A percentile compares a stretch with the other conserved stretches of the same genome.
phyloP scores from a whole-genome alignment of 176 grass and related monocot species.

The Themeda triandra region DNA sequence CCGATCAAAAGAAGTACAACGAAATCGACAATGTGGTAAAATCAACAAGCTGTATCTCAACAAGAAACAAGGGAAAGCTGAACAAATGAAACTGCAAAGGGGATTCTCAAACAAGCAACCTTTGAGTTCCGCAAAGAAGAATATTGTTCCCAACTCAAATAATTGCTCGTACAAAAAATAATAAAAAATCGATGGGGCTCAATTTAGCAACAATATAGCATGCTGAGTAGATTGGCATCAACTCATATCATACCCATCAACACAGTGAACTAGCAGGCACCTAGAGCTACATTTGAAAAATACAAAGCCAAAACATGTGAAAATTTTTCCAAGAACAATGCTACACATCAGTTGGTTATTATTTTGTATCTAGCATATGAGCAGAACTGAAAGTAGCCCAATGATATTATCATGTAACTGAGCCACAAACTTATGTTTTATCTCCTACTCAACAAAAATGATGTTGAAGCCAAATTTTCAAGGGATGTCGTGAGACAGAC shows the following conservation, averaged over 20 bases:
- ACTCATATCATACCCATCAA: neutral
- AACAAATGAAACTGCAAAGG: neutral
- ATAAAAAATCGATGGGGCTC: too few relatives aligned
- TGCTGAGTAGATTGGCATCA: neutral
- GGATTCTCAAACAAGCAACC: neutral
- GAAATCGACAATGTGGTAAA: neutral
- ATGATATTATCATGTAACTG: neutral
- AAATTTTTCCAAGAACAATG: slow-evolving; percentile 8
- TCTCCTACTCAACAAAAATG: neutral
- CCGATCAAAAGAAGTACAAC: neutral
- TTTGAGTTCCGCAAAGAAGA: slow-evolving; percentile 33
- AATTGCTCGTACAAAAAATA: neutral
- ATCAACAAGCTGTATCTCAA: neutral
- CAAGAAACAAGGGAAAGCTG: neutral
- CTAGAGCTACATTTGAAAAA: neutral
- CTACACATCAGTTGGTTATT: slow-evolving; percentile 15
- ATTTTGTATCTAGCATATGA: neutral
- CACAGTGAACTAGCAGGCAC: neutral
- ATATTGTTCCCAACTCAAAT: neutral
- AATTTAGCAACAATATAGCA: neutral
- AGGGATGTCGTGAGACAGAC: neutral
- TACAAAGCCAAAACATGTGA: neutral
- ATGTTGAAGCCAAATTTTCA: neutral
- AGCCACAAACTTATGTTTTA: neutral
- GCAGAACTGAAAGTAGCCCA: neutral